Evolutionary conservation across 441 rosid species (phyloP), one percentile per base, ranked within the genome.

Genomic region (Populus trichocarpa): DNA sequence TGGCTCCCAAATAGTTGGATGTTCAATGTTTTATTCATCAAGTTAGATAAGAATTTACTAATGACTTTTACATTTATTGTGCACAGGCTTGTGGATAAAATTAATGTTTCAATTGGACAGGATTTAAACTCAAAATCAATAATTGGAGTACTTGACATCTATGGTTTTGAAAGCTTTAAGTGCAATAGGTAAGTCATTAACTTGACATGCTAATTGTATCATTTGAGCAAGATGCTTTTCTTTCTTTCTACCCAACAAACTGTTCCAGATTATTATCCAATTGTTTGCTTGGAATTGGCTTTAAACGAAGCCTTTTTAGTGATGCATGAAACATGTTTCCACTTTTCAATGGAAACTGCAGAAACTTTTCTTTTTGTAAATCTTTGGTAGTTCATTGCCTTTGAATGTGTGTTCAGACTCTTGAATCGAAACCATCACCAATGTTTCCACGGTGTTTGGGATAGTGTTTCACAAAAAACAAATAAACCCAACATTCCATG

Each of bases 131-230:
- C 98, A 76, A 89, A 89, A 85, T 87, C 91, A 3, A 86, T 89
- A 71, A 93, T 95, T 81, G 98, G 97, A 82, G 98, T 95, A 78
- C 91, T 95, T 83, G 98, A 93, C 85, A 95, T 95, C 71, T 95
- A 95, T 86, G 98, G 98, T 63, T 95, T 95, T 81, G 98, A 95
- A 86, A 95, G 98, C 85, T 95, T 95, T 83, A 88, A 95, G 81
- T 86, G 86, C 84, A 95, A 95, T 82, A 95, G 98, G 99, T 92
- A 84, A 53, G 75, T 36, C 73, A 76, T 82, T 72, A 69, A 57
- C 65, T 64, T 50, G 30, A 35, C 69, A n/a, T 14, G 50, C 71
- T 42, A 36, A 26, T n/a, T 64, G 16, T 53, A 67, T 25, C 42
- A 40, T 42, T 65, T 69, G 71, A 70, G 71, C 38, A 46, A 53